Conservation (phyloP, 2,329 filamentous ascomycete genomes). For the Xylariaceae sp. region DNA sequence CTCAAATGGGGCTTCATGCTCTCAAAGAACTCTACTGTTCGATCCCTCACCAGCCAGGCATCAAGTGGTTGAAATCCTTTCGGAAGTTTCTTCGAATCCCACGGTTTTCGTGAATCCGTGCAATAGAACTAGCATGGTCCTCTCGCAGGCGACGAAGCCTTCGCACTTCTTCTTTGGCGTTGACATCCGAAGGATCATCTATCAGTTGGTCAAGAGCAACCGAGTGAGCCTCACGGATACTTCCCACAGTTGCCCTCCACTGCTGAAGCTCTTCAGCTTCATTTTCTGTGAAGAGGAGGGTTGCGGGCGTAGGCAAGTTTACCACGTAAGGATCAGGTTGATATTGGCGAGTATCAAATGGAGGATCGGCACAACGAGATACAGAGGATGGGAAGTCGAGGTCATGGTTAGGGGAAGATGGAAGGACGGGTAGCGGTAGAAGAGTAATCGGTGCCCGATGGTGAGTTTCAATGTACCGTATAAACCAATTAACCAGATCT, state of each 20-base stretch:
- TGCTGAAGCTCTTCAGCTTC: conserved; percentile 7
- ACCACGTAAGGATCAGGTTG: background rate
- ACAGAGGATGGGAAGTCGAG: background rate
- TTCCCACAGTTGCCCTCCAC: background rate
- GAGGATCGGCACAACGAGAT: too few species aligned
- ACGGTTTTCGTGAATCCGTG: background rate
- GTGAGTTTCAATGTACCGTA: background rate
- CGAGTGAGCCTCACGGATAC: background rate
- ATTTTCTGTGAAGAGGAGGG: conserved; percentile 11
- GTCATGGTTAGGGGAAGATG: background rate
- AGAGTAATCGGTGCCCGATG: background rate
- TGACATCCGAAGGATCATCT: background rate
- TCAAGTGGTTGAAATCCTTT: conserved; percentile 7
- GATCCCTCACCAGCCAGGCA: background rate
- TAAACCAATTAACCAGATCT: background rate
- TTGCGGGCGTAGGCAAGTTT: background rate
- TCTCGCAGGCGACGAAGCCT: background rate
- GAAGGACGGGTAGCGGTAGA: background rate
- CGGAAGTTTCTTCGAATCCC: conserved; percentile 3
- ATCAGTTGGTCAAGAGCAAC: background rate
- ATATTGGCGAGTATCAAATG: too few species aligned
- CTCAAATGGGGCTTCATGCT: too few species aligned
- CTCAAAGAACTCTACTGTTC: too few species aligned
- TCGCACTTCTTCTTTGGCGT: background rate
- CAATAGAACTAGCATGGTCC: background rate